Evolutionary conservation across 2,329 filamentous ascomycete genomes (phyloP).

Genomic region (Drechslerella stenobrocha): DNA sequence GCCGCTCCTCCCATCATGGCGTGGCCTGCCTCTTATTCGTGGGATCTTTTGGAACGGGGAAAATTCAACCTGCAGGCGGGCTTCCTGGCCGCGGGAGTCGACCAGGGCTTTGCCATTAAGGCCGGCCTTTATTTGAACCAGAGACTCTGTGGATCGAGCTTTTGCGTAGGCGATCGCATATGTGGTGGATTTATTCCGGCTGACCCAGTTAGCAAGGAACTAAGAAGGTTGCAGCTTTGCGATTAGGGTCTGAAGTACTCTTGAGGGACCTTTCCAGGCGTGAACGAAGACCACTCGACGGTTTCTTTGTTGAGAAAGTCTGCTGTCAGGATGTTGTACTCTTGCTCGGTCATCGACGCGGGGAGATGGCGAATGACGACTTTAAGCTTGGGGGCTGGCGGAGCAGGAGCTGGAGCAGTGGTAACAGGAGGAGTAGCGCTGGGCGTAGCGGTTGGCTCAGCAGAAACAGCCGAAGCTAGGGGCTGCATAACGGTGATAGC

Average conservation of each 20-base stretch:
- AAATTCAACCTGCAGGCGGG: conserved; percentile 72
- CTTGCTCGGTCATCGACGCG: conserved; percentile 76
- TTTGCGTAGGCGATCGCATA: conserved; percentile 82
- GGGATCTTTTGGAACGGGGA: conserved; percentile 83
- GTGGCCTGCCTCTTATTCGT: conserved; percentile 64
- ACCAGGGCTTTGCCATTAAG: conserved; percentile 71
- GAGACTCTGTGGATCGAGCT: conserved; percentile 70
- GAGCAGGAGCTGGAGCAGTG: conserved; percentile 15
- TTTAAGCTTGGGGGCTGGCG: conserved; percentile 63
- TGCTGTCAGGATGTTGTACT: conserved; percentile 70
- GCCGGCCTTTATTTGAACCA: conserved; percentile 58
- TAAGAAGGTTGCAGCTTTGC: conserved; percentile 43
- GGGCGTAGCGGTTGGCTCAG: conserved; percentile 4
- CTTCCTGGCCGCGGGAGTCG: conserved; percentile 67
- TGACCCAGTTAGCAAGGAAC: conserved; percentile 55
- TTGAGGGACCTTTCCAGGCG: conserved; percentile 74
- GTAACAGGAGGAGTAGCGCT: conserved; percentile 14
- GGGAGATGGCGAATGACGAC: conserved; percentile 81
- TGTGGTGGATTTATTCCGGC: conserved; percentile 79
- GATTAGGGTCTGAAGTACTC: conserved; percentile 64
- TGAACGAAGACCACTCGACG: conserved; percentile 80
- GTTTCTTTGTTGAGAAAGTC: conserved; percentile 67
- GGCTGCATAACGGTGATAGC: conserved; percentile 27
- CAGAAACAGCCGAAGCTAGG: neutral
- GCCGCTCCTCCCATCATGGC: conserved; percentile 81